Percentiles rank a stretch among this genome's conserved stretches.
Evolutionary conservation across 106 monocot species (phyloP).

Genomic region (Dioscorea alata): DNA sequence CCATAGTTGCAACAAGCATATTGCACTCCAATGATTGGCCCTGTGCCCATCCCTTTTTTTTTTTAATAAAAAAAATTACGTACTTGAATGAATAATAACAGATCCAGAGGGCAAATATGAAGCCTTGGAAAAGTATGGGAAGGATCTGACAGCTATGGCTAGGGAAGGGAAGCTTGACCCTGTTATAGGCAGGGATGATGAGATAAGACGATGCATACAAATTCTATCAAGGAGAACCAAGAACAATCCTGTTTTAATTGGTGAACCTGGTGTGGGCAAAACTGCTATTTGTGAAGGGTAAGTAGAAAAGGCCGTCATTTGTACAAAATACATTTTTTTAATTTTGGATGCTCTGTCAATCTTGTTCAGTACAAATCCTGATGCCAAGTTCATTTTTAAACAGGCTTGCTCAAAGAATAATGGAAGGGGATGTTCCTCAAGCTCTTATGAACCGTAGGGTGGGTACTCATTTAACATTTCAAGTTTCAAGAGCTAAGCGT

Average conservation of each 20-base stretch:
- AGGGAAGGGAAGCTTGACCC: constrained; percentile 97
- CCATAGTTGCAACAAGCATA: too few relatives aligned
- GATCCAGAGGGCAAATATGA: constrained; percentile 99
- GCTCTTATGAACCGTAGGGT: constrained; percentile 96
- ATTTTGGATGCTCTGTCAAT: neutral
- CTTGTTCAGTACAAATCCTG: neutral
- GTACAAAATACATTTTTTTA: neutral
- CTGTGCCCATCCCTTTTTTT: too few relatives aligned
- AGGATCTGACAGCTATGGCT: constrained; percentile 98
- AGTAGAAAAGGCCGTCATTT: constrained; percentile 3
- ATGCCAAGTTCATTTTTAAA: constrained; percentile 2
- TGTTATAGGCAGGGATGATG: constrained; percentile 99
- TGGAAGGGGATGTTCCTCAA: constrained; percentile 98
- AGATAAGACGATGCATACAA: constrained; percentile 97
- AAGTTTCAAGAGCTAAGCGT: neutral
- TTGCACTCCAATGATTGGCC: neutral
- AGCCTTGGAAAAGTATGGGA: constrained; percentile 94
- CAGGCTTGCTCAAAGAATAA: constrained; percentile 98
- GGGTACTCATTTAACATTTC: constrained; percentile 2
- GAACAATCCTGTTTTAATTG: constrained; percentile 98
- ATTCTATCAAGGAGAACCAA: constrained; percentile 96
- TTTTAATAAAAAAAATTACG: neutral
- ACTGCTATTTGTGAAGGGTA: constrained; percentile 99
- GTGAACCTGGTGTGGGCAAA: constrained; percentile 99
- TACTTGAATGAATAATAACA: constrained; percentile 24